Evolutionary conservation across 208 protist species (phyloP), one percentile per base, ranked within the genome.

Genomic region (Trypanosoma grayi): DNA sequence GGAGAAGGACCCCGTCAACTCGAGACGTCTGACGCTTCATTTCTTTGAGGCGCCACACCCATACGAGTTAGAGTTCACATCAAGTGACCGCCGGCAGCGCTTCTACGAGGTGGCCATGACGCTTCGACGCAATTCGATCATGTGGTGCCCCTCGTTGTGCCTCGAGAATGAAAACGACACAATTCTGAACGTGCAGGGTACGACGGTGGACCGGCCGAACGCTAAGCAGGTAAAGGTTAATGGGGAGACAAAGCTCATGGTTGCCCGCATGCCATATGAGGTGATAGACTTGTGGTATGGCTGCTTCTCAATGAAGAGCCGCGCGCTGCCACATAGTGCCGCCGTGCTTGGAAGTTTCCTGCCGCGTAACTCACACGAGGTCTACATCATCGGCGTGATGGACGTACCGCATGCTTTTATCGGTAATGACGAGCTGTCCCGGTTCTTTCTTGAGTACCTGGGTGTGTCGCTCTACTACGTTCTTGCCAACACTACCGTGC

Each of bases 221-320:
- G 56, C 52, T 22, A 67, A 61, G n/a, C 20, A 30, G 13, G 51
- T 60, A 16, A 50, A 20, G 16, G 81, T 85, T 14, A 63, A 34
- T 14, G 83, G 81, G 9, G 79, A 89, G 28, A 59, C 75, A 18
- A 71, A 73, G 24, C 70, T 94, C 52, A 79, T 73, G 37, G 77
- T 89, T 22, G 68, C 83, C 7, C 79, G 79, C 6, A 85, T 87
- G 79, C 83, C 83, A 2, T 90, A 88, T 52, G 87, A 94, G 41
- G 79, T 94, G 39, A 70, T 91, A 33, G 80, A 86, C 70, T 51
- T 94, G 16, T 94, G 84, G 84, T 84, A 74, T 54, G 83, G 83
- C 22, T 90, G 80, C 66, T 85, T 94, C 52, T 91, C 87, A 14
- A 53, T 94, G 25, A 59, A 80, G 2, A 51, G 60, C n/a, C 66